Evolutionary conservation across 139 green algal genomes (phyloP).

Genomic region (Diplosphaera chodatii): DNA sequence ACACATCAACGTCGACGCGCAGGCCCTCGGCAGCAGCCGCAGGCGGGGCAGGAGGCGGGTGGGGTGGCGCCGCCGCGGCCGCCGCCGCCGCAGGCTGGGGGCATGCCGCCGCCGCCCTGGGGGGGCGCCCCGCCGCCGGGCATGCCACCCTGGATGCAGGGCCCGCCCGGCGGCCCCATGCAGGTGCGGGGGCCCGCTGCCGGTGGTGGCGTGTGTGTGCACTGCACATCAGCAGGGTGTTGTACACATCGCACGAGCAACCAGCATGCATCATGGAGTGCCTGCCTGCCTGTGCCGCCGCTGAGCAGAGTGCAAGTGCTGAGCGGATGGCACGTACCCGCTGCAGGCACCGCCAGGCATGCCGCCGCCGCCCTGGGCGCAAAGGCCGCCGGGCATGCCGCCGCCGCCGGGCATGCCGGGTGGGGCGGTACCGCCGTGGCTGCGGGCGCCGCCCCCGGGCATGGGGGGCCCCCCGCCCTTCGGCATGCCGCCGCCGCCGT

Average conservation of each 20-base stretch:
- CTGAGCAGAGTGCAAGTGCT: no score
- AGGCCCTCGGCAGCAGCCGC: background rate
- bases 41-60: background rate
- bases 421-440: background rate
- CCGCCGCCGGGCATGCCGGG: conserved; percentile 22
- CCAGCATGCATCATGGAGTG: no score
- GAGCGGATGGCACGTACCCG: no score
- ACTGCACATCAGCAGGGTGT: no score
- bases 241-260: no score
- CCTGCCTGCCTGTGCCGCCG: no score
- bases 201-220: no score
- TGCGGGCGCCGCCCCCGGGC: conserved; percentile 14
- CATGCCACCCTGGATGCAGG: background rate
- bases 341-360: conserved; percentile 7
- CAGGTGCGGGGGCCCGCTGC: no score
- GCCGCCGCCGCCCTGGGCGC: no score
- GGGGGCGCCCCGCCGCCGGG: conserved; percentile 5
- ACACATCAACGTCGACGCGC: no score
- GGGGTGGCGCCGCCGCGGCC: background rate
- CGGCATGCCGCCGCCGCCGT: conserved; percentile 12
- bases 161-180: background rate
- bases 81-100: conserved; percentile 7
- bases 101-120: conserved; percentile 6
- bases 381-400: background rate
- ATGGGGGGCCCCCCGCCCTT: conserved; percentile 9